Percentiles rank a stretch among this genome's conserved stretches.
Evolutionary conservation across 2,329 filamentous ascomycete genomes (phyloP).

Genomic region (Pyricularia grisea): DNA sequence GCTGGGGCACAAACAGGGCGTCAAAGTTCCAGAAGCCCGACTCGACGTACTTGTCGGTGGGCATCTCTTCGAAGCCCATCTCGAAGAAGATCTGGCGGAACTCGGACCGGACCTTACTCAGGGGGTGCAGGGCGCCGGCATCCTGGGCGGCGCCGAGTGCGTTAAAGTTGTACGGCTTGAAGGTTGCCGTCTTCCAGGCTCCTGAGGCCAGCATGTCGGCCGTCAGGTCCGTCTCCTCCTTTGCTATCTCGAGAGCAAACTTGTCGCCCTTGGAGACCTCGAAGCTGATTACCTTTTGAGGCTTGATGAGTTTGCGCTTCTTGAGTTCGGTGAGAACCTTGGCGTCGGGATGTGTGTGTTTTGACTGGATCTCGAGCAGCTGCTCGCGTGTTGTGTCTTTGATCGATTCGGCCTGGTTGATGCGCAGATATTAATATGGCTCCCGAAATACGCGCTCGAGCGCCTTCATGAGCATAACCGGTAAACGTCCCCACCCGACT

Average conservation of each 20-base stretch:
- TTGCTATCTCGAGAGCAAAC: conserved; percentile 78
- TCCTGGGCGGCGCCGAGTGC: conserved; percentile 51
- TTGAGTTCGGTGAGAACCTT: conserved; percentile 75
- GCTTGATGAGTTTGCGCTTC: conserved; percentile 82
- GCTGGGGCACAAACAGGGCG: conserved; percentile 90
- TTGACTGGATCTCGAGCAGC: conserved; percentile 63
- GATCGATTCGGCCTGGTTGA: conserved; percentile 55
- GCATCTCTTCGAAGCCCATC: conserved; percentile 98
- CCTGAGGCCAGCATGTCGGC: conserved; percentile 83
- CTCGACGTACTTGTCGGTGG: conserved; percentile 86
- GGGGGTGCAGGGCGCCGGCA: conserved; percentile 53
- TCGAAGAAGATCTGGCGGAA: conserved; percentile 99
- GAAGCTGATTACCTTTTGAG: conserved; percentile 81
- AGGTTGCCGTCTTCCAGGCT: conserved; percentile 83
- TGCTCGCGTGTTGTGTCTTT: conserved; percentile 70
- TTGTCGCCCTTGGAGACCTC: conserved; percentile 76
- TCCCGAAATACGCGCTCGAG: not conserved
- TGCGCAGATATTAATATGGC: not conserved
- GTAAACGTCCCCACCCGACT: not conserved
- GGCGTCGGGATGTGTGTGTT: conserved; percentile 57
- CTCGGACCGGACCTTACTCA: conserved; percentile 93
- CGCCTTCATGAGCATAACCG: not conserved
- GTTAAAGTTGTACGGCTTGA: conserved; percentile 61
- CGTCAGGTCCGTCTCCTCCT: conserved; percentile 93
- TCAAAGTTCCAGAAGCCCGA: conserved; percentile 99